Evolutionary conservation across 371 early-diverging fungal genomes (phyloP).

Genomic region (Thermomucor indicae-seudaticae): DNA sequence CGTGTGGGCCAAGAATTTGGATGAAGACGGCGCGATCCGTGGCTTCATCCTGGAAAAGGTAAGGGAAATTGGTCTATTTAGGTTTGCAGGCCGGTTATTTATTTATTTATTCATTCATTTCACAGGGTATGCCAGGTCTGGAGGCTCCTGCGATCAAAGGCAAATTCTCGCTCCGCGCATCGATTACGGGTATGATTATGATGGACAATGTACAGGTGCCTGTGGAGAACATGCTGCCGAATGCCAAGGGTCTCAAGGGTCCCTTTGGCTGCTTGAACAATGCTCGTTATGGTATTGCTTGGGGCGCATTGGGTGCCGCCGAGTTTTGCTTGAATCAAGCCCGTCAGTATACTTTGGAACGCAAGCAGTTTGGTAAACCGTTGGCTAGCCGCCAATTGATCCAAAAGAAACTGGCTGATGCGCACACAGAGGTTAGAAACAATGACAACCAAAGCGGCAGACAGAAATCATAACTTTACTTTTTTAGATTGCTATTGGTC

Average conservation of each 20-base stretch:
- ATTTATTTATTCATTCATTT: neutral
- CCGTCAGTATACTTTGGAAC: slow-evolving; percentile 85
- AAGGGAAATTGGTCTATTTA: neutral
- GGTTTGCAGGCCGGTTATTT: neutral
- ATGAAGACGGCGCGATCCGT: slow-evolving; percentile 83
- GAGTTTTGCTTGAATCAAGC: slow-evolving; percentile 90
- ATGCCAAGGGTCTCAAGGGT: slow-evolving; percentile 90
- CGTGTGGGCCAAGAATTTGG: slow-evolving; percentile 92
- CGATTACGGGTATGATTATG: slow-evolving; percentile 97
- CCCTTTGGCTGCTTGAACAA: slow-evolving; percentile 98
- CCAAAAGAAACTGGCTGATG: slow-evolving; percentile 96
- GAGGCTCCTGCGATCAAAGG: slow-evolving; percentile 90
- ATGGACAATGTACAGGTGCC: slow-evolving; percentile 97
- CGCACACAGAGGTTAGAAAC: slow-evolving; percentile 72
- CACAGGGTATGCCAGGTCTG: slow-evolving; percentile 79
- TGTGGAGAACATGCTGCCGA: slow-evolving; percentile 83
- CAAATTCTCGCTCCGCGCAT: slow-evolving; percentile 94
- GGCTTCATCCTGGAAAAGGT: slow-evolving; percentile 94
- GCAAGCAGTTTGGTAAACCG: slow-evolving; percentile 91
- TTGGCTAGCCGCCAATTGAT: slow-evolving; percentile 95
- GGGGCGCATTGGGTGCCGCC: slow-evolving; percentile 97
- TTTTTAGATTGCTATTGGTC: slow-evolving; percentile 75
- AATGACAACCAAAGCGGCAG: neutral
- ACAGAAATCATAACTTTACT: neutral
- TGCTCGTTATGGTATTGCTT: slow-evolving; percentile 96